These are phyloP conservation scores for Davidsoniella eucalypti DNA, from an alignment of 2,329 filamentous ascomycete genomes.

Conservation along the genomic window DNA sequence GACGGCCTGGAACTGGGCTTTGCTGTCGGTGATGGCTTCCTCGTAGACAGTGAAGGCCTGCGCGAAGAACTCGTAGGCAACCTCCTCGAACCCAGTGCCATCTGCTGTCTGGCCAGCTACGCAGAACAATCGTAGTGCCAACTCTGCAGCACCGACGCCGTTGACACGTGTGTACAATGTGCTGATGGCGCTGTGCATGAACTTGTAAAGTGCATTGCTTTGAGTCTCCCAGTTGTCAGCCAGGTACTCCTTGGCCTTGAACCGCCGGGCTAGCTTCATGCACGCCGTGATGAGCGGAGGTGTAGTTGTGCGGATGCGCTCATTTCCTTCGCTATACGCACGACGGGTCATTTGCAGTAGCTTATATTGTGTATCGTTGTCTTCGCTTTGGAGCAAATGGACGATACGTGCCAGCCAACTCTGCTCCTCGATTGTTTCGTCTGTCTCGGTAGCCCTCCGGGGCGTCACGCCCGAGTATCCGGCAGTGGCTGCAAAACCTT, in stretches of 20 bases:
- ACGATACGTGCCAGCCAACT: conserved; percentile 89
- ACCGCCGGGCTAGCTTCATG: conserved; percentile 73
- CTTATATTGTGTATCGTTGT: conserved; percentile 90
- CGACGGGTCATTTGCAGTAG: conserved; percentile 77
- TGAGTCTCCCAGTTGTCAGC: conserved; percentile 48
- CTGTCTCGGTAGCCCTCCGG: conserved; percentile 64
- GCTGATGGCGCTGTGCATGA: conserved; percentile 78
- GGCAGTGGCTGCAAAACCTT: conserved; percentile 68
- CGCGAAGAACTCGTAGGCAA: conserved; percentile 94
- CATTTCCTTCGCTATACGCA: conserved; percentile 79
- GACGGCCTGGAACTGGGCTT: conserved; percentile 94
- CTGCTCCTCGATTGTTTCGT: conserved; percentile 96
- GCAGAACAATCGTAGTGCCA: conserved; percentile 78
- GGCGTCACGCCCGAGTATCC: conserved; percentile 73
- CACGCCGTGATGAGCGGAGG: conserved; percentile 81
- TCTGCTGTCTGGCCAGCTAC: conserved; percentile 87
- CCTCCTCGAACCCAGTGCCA: conserved; percentile 81
- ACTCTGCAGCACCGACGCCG: conserved; percentile 60
- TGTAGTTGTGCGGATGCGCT: conserved; percentile 89
- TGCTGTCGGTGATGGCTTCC: conserved; percentile 85
- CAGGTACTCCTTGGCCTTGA: conserved; percentile 80
- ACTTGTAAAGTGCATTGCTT: conserved; percentile 74
- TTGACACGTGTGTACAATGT: conserved; percentile 77
- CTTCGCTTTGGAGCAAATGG: conserved; percentile 64
- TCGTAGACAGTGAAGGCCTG: conserved; percentile 98